Percentiles rank a stretch among this genome's conserved stretches.
Conservation (phyloP, 108 stramenopile species). For the Cyclotella distinguenda region DNA sequence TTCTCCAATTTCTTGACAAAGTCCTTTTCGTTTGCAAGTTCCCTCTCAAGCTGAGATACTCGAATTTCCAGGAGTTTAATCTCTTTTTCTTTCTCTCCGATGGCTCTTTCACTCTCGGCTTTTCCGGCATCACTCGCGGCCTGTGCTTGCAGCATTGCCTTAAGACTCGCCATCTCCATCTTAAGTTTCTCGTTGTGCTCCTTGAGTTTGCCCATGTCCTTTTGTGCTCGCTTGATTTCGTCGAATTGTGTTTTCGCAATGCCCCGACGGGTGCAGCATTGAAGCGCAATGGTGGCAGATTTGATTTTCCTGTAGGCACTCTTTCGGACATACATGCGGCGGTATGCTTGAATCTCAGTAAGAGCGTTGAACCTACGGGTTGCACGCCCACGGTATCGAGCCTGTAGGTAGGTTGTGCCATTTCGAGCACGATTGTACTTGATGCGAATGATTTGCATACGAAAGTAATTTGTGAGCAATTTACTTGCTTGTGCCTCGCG, state of each 20-base stretch:
- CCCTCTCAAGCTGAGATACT: slow-evolving; percentile 69
- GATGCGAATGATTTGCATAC: slow-evolving; percentile 69
- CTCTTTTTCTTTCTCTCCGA: slow-evolving; percentile 68
- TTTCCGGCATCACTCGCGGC: slow-evolving; percentile 70
- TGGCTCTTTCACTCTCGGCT: slow-evolving; percentile 52
- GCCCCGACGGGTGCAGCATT: slow-evolving; percentile 63
- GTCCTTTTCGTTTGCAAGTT: slow-evolving; percentile 70
- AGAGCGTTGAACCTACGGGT: slow-evolving; percentile 59
- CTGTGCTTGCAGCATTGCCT: slow-evolving; percentile 87
- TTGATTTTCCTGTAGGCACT: slow-evolving; percentile 55
- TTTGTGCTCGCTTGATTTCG: slow-evolving; percentile 75
- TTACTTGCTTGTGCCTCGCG: slow-evolving; percentile 77
- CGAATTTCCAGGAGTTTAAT: slow-evolving; percentile 74
- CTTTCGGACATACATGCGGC: slow-evolving; percentile 51
- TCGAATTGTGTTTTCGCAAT: slow-evolving; percentile 60
- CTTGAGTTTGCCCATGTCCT: slow-evolving; percentile 86
- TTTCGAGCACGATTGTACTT: slow-evolving; percentile 49
- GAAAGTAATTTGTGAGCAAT: slow-evolving; percentile 78
- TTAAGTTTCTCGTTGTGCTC: slow-evolving; percentile 87
- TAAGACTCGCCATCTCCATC: slow-evolving; percentile 89
- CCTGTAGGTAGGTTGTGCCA: slow-evolving; percentile 72
- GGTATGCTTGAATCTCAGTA: slow-evolving; percentile 64
- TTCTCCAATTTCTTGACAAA: slow-evolving; percentile 69
- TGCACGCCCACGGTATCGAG: slow-evolving; percentile 66
- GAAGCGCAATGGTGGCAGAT: slow-evolving; percentile 73